A percentile compares a stretch with the other conserved stretches of the same genome.
These are phyloP conservation scores for Thraustotheca clavata DNA, from an alignment of 352 stramenopile genomes.

Conservation along the genomic window DNA sequence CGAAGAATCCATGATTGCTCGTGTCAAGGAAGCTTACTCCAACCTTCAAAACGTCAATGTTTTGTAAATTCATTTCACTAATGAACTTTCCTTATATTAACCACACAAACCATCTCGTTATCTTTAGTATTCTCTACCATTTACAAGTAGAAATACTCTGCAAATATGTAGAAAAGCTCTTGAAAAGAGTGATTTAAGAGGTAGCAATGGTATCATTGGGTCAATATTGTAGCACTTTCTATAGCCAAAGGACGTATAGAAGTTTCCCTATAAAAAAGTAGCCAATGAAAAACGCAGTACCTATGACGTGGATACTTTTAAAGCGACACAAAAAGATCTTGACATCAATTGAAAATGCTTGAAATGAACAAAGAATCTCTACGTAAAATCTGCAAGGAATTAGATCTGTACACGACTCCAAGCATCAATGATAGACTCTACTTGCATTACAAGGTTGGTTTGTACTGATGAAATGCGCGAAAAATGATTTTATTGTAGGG, in stretches of 20 bases:
- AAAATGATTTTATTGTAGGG: constrained; percentile 37
- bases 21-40: constrained; percentile 86
- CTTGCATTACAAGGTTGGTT: constrained; percentile 87
- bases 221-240: too few species aligned
- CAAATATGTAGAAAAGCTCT: constrained; percentile 7
- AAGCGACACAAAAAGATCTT: background rate
- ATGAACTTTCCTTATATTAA: too few species aligned
- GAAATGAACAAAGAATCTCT: constrained; percentile 86
- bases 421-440: constrained; percentile 95
- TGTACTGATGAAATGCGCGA: background rate
- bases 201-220: too few species aligned
- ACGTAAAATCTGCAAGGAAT: constrained; percentile 85
- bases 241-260: too few species aligned
- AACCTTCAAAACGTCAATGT: constrained; percentile 83
- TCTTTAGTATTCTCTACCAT: too few species aligned
- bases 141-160: background rate
- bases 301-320: too few species aligned
- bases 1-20: constrained; percentile 91
- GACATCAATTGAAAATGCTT: constrained; percentile 32
- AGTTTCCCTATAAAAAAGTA: too few species aligned
- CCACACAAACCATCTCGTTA: too few species aligned
- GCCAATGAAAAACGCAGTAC: too few species aligned
- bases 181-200: too few species aligned
- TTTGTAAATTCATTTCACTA: constrained; percentile 32
- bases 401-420: constrained; percentile 88